phyloP scores from a whole-genome alignment of 768 basidiomycete genomes.

The Coprinellus aureogranulatus region DNA sequence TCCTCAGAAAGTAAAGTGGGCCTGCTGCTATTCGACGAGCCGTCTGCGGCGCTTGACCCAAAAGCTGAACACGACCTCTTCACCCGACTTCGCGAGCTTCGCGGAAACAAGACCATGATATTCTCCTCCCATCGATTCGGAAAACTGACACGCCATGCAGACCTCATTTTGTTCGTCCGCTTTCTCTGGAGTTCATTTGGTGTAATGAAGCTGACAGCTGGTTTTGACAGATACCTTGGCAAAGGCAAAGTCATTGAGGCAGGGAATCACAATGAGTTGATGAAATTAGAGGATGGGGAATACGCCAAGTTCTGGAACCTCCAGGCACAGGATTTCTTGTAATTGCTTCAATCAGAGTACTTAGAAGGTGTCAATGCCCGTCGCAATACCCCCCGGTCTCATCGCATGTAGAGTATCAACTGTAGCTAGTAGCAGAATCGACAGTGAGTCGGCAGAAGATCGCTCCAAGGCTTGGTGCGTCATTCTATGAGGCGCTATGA shows the following conservation, averaged over 20 bases:
- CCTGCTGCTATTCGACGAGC: conserved; percentile 59
- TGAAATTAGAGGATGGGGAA: conserved; percentile 30
- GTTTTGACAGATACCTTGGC: conserved; percentile 40
- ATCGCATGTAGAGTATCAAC: no score
- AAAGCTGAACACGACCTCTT: conserved; percentile 51
- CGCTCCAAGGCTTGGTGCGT: no score
- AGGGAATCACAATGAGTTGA: conserved; percentile 41
- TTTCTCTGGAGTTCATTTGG: background rate
- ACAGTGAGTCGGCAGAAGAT: no score
- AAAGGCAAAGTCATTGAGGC: conserved; percentile 37
- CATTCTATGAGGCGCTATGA: no score
- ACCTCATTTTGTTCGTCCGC: conserved; percentile 48
- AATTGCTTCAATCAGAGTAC: no score
- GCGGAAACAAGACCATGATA: conserved; percentile 52
- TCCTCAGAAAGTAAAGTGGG: conserved; percentile 39
- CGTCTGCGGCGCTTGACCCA: conserved; percentile 56
- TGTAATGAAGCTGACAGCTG: background rate
- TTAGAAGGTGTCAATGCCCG: no score
- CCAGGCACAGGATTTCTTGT: conserved; percentile 38
- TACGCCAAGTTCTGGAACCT: conserved; percentile 43
- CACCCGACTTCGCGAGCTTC: conserved; percentile 31
- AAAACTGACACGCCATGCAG: conserved; percentile 46
- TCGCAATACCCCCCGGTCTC: no score
- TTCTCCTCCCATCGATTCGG: conserved; percentile 58
- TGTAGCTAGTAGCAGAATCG: no score